Conservation (phyloP, 176 grass and related monocot species). For the Rhipidocladum racemiflorum region DNA sequence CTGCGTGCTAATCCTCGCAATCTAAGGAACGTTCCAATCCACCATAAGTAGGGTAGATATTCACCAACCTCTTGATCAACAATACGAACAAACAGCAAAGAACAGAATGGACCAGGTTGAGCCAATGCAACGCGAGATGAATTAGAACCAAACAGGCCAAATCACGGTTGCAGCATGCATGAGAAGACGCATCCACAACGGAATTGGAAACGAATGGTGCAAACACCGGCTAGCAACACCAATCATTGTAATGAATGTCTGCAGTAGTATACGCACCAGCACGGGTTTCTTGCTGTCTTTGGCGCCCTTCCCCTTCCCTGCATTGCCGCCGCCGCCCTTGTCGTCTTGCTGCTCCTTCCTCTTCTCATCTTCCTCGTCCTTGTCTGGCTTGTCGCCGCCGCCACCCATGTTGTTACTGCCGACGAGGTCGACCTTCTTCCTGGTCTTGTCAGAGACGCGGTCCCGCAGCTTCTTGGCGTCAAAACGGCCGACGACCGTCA, state of each 20-base stretch:
- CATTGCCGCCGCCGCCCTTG: not conserved
- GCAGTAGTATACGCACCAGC: not conserved
- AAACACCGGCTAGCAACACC: no score
- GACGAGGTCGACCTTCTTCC: constrained; percentile 71
- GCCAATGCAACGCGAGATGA: no score
- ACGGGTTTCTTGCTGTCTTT: constrained; percentile 39
- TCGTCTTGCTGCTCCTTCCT: not conserved
- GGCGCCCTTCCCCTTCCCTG: constrained; percentile 27
- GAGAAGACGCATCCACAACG: no score
- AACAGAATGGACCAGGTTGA: no score
- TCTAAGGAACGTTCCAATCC: no score
- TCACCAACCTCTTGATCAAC: no score
- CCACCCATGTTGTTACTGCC: constrained; percentile 4
- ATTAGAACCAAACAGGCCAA: no score
- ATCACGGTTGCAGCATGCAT: no score
- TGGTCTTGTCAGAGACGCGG: constrained; percentile 57
- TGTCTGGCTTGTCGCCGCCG: not conserved
- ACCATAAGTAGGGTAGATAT: no score
- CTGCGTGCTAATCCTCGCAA: no score
- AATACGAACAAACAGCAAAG: no score
- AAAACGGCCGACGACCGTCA: constrained; percentile 68
- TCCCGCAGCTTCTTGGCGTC: constrained; percentile 73
- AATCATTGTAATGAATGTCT: not conserved
- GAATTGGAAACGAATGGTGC: no score
- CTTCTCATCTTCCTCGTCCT: not conserved